phyloP scores from a whole-genome alignment of 805 yeast species.

The Starmerella apicola region DNA sequence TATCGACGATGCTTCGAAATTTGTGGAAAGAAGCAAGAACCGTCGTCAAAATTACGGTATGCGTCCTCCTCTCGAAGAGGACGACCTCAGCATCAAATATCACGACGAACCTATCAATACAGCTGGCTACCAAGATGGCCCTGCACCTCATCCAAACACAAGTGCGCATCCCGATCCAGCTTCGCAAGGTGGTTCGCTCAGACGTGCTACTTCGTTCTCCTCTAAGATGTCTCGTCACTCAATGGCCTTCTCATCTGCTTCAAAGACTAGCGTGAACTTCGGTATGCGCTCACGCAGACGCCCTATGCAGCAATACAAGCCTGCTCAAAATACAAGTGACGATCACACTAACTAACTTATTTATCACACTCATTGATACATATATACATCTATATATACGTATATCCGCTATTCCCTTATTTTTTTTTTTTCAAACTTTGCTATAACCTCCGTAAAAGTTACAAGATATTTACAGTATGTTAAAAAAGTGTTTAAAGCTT shows the following conservation, averaged over 20 bases:
- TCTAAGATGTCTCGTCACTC: conserved; percentile 7
- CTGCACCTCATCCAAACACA: not conserved
- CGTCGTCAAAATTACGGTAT: conserved; percentile 12
- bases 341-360: not conserved
- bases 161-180: not conserved
- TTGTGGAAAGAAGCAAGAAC: conserved; percentile 6
- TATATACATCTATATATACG: too few relatives aligned
- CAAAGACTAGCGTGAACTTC: conserved; percentile 1
- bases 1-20: conserved; percentile 40
- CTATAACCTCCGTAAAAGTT: too few relatives aligned
- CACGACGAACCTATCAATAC: not conserved
- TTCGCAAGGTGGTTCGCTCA: not conserved
- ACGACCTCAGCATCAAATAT: not conserved
- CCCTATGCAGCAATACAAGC: not conserved
- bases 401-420: too few relatives aligned
- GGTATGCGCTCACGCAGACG: conserved; percentile 11
- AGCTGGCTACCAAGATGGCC: conserved; percentile 6
- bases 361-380: not conserved
- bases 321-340: not conserved
- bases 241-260: conserved; percentile 7
- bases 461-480: too few relatives aligned
- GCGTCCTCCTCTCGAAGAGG: conserved; percentile 2
- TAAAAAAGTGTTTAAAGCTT: too few relatives aligned
- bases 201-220: conserved; percentile 7
- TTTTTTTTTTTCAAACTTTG: too few relatives aligned